Base-by-base conservation (phyloP, 441 rosid species). In the Arabidopsis hybrid region DNA sequence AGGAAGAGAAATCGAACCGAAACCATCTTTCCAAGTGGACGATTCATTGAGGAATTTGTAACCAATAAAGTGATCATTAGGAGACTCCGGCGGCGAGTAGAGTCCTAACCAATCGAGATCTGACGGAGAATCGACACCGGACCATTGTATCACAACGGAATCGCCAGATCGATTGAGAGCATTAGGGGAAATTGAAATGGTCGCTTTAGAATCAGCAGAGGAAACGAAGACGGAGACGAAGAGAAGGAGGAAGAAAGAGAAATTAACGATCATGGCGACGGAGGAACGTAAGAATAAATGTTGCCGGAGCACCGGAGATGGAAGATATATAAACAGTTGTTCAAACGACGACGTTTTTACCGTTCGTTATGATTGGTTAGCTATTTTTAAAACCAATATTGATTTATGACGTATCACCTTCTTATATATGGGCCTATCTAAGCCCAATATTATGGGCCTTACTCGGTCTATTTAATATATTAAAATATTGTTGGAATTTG, bases 101-200 rank as follows among this genome's bases (percentile, higher is more conserved):
- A 93, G 80, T 9, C 93, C 97, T 51, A 93, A 81, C 93, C 93
- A 93, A 49, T 91, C 96, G 51, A 88, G 94, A 6, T 78, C 60
- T 38, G 98, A 93, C 5, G 98, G 95, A 0, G 93, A 83, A 7
- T 83, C 87, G 66, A 91, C 73, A 63, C 84, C 85, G 65, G 91
- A 83, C 98, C 98, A 93, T 72, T 79, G 49, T 67, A 93, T 80
- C 12, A 62, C 74, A 65, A 90, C 83, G 42, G 77, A 35, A 55
- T 88, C 93, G 57, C 93, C 93, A 36, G 98, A 88, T 60, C 80
- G 87, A 35, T 76, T 69, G 11, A 93, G 80, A 61, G 71, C 26
- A 49, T 67, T 84, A 2, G 97, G 91, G 32, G 82, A 66, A 6
- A 83, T 69, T 4, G 85, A 64, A 59, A 88, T 51, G 7, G 80